Percentiles rank a stretch among this genome's conserved stretches.
Conservation (phyloP, 306 rosid genomes). For the Sindora glabra region DNA sequence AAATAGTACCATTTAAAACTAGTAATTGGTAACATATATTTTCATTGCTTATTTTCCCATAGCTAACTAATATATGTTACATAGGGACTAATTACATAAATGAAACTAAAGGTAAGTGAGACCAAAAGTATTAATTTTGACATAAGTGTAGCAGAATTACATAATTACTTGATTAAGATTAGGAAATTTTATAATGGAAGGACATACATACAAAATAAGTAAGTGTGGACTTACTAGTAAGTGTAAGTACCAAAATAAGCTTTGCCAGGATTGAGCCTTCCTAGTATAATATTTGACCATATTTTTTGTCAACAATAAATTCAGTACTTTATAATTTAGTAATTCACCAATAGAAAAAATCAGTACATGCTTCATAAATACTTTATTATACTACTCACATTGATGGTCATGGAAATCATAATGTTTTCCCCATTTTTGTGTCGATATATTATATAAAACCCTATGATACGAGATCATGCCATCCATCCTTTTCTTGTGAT, state of each 20-base stretch:
- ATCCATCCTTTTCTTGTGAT: constrained; percentile 83
- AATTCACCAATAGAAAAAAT: neutral
- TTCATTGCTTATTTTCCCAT: constrained; percentile 99
- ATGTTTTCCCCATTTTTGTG: constrained; percentile 97
- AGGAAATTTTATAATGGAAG: constrained; percentile 95
- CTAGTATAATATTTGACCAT: constrained; percentile 90
- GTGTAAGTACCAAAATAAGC: constrained; percentile 91
- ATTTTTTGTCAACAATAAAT: constrained; percentile 15
- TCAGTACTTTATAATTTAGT: neutral
- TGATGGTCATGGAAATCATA: constrained; percentile 97
- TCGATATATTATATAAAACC: constrained; percentile 92
- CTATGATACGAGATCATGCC: constrained; percentile 95
- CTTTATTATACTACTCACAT: constrained; percentile 42
- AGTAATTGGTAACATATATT: constrained; percentile 94
- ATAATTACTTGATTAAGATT: constrained; percentile 88
- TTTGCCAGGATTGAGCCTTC: constrained; percentile 71
- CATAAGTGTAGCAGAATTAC: neutral
- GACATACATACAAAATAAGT: constrained; percentile 89
- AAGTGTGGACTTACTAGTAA: constrained; percentile 97
- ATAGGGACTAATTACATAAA: constrained; percentile 71
- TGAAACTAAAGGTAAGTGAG: constrained; percentile 14
- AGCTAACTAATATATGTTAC: constrained; percentile 95
- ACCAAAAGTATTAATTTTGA: neutral
- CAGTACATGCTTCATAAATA: constrained; percentile 1
- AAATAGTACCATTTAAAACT: constrained; percentile 84